Conservation (phyloP, 495 filamentous ascomycete species). For the Hypoxylon lienhwacheense region DNA sequence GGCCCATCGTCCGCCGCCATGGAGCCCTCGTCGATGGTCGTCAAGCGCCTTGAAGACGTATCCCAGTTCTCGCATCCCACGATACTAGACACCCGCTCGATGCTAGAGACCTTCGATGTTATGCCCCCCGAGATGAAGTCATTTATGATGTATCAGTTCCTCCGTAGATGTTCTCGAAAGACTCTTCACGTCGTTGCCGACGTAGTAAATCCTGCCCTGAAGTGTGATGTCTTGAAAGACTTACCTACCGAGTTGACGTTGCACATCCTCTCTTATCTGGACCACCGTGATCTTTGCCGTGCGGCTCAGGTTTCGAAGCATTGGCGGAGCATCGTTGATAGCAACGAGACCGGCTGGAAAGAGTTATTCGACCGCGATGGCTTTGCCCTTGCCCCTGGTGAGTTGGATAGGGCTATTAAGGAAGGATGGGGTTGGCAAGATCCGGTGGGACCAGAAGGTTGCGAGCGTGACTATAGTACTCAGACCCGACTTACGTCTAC, state of each 20-base stretch:
- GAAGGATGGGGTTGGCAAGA: conserved; percentile 99
- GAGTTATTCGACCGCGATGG: conserved; percentile 85
- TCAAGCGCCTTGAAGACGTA: conserved; percentile 21
- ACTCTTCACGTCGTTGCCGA: conserved; percentile 90
- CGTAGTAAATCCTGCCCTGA: conserved; percentile 93
- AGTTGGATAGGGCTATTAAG: conserved; percentile 80
- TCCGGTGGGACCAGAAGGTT: conserved; percentile 71
- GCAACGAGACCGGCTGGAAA: conserved; percentile 95
- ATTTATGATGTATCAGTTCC: conserved; percentile 93
- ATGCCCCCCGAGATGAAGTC: conserved; percentile 87
- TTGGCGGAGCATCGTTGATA: conserved; percentile 87
- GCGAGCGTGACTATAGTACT: conserved; percentile 75
- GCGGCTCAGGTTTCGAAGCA: conserved; percentile 92
- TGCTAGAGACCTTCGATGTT: conserved; percentile 87
- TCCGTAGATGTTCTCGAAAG: conserved; percentile 84
- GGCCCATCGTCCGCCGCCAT: conserved; percentile 13
- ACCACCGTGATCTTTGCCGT: conserved; percentile 83
- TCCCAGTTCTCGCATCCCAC: conserved; percentile 30
- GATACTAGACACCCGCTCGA: conserved; percentile 73
- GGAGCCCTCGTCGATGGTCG: conserved; percentile 20
- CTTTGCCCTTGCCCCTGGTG: conserved; percentile 74
- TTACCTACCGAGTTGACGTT: conserved; percentile 86
- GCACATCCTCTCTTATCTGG: conserved; percentile 84
- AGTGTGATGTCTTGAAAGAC: conserved; percentile 84
- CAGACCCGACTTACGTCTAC: conserved; percentile 50